Conservation (phyloP, 208 protist genomes). For the Lotmaria passim region DNA sequence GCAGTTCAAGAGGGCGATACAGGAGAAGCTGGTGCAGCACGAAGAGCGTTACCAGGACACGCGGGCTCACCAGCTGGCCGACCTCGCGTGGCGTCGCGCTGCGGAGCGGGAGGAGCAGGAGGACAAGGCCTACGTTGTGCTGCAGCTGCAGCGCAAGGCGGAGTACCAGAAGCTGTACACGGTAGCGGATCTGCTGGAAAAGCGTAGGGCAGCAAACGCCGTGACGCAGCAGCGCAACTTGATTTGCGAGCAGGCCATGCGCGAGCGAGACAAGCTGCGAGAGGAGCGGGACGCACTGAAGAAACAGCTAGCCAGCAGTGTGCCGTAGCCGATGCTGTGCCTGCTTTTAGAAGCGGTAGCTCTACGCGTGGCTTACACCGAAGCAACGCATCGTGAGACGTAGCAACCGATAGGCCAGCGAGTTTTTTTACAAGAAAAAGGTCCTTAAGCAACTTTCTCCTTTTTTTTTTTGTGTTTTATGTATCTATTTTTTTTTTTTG, state of each 20-base stretch:
- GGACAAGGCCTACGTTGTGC: conserved; percentile 60
- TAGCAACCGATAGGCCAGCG: too few relatives aligned
- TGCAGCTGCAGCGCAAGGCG: conserved; percentile 62
- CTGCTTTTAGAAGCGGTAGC: neutral
- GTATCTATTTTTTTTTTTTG: neutral
- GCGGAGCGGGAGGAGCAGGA: conserved; percentile 65
- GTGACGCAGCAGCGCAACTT: conserved; percentile 56
- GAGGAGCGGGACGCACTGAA: conserved; percentile 38
- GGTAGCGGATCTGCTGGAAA: conserved; percentile 67
- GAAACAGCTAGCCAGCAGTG: conserved; percentile 11
- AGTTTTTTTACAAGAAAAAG: too few relatives aligned
- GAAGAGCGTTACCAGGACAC: conserved; percentile 43
- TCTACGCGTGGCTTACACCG: too few relatives aligned
- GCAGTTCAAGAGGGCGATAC: conserved; percentile 30
- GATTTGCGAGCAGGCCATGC: conserved; percentile 47
- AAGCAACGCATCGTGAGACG: too few relatives aligned
- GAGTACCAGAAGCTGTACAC: conserved; percentile 80
- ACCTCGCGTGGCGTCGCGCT: conserved; percentile 51
- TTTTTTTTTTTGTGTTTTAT: neutral
- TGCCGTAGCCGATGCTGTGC: neutral
- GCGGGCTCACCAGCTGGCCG: conserved; percentile 35
- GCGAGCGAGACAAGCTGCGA: conserved; percentile 51
- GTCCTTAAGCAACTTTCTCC: neutral
- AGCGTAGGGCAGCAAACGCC: conserved; percentile 53
- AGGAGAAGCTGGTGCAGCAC: conserved; percentile 40